Base-by-base conservation (phyloP, 2,329 filamentous ascomycete species). In the Biscogniauxia sp. region DNA sequence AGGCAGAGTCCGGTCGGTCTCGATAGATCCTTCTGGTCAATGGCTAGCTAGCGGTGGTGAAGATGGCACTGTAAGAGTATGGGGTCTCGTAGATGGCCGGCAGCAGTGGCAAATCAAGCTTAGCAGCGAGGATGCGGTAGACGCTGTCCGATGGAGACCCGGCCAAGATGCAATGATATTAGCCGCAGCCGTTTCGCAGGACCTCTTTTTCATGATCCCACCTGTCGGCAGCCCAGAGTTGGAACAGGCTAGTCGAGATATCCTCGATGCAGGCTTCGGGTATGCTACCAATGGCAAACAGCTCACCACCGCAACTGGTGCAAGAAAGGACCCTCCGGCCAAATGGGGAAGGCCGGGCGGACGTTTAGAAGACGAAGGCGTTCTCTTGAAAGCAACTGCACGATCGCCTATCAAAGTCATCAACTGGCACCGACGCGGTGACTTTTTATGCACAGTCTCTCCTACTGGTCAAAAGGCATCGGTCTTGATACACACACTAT, bases 31-130 rank as follows among this genome's bases (percentile, higher is more conserved):
- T 2, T 88, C 88, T 50, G 93, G 95, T 51, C 83, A 89, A 61
- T 97, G 88, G 82, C 79, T 98, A 60, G 95, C 95, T 1, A 96
- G 90, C 67, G 95, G 94, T 70, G 95, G 95, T 54, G 93, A 98
- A 69, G 96, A 99, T 75, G 94, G 95, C 32, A 95, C 90, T 3
- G 89, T 97, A 23, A 87, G 93, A 59, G 85, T 99, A 23, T 98
- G 94, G 93, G 90, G 95, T 63, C 82, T 97, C 59, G 75, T 89
- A 58, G 95, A 92, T 8, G 93, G 93, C 37, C 89, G 93, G 62
- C 91, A 97, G 75, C 82, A 96, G 58, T 97, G 93, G 92, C 89
- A 86, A 68, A 88, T 88, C 56, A 91, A 88, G 73, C 79, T 98
- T 56, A 91, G 88, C 68, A 85, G 86, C 54, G 90, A 96, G 50